Percentiles rank a stretch among this genome's conserved stretches.
These are phyloP conservation scores for Zymoseptoria passerinii DNA, from an alignment of 2,329 filamentous ascomycete species.

Conservation along the genomic window DNA sequence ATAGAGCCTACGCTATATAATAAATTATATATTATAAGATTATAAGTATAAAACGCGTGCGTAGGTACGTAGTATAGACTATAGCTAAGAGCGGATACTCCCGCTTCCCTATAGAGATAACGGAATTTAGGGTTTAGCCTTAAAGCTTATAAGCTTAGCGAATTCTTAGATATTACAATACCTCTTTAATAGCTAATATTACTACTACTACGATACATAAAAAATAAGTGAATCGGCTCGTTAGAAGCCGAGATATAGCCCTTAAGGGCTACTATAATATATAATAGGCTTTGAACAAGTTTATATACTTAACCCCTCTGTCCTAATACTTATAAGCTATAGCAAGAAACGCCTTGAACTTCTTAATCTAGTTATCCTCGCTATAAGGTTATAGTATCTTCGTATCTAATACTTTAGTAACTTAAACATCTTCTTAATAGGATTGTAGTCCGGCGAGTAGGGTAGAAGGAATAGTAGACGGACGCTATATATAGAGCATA, in stretches of 20 bases:
- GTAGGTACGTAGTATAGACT: background rate
- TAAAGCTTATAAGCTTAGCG: background rate
- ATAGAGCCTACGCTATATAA: background rate
- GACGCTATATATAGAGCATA: background rate
- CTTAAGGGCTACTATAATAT: background rate
- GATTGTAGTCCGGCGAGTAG: background rate
- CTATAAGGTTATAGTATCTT: background rate
- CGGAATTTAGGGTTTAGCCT: background rate
- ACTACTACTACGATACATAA: background rate
- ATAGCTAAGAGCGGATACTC: background rate
- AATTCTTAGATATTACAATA: background rate
- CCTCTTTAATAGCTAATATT: background rate
- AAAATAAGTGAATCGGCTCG: background rate
- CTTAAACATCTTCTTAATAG: no score
- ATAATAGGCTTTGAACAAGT: background rate
- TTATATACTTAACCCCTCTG: background rate
- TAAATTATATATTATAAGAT: background rate
- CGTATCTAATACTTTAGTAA: no score
- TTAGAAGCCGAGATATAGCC: background rate
- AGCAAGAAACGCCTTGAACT: background rate
- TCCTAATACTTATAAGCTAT: background rate
- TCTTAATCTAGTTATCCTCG: background rate
- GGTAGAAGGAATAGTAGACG: background rate
- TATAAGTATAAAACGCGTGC: no score
- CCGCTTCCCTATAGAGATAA: background rate